Evolutionary conservation across 2,329 filamentous ascomycete species (phyloP), one percentile per base, ranked within the genome.

Genomic region (Graphilbum ipis-grandicollis): DNA sequence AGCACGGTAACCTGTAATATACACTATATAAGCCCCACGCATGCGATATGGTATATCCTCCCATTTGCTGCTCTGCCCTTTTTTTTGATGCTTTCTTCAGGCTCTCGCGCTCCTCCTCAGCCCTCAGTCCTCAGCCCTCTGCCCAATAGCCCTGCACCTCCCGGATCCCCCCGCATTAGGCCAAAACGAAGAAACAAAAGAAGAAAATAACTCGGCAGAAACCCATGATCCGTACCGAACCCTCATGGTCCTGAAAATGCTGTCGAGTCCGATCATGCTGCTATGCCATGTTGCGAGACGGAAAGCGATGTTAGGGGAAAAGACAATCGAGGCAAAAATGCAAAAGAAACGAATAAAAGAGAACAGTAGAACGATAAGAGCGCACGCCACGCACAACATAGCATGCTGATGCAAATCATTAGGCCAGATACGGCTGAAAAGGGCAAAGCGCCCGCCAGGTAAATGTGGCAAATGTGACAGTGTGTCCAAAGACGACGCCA

Each of bases 211-310:
- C n/a, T n/a, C n/a, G 30, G 15, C 18, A 31, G n/a, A 31, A 9
- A 5, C n/a, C 30, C 26, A n/a, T 28, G 26, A 13, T 5, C 26
- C 26, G 12, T 13, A 5, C 5, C 26, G 17, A 33, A 18, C 14
- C 36, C 22, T 18, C 18, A 38, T 35, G 41, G 41, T 39, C 39
- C 36, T 28, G 22, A 18, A 38, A 37, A 43, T 43, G 41, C 39
- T 36, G 38, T 36, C 39, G 34, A 43, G 35, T 33, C 41, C 36
- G 35, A 39, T 33, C 41, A 41, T 41, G 37, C 39, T 38, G 34
- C 39, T 36, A 39, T 43, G 41, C 39, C 36, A 36, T 43, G 41
- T 34, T 34, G 34, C 36, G 10, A 7, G 15, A 33, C 21, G 28
- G 37, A 38, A 36, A 39, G 34, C 39, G 29, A 41, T 38, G 36